Evolutionary conservation across 2,329 filamentous ascomycete genomes (phyloP), one percentile per base, ranked within the genome.

Genomic region (Endoconidiophora laricicola): DNA sequence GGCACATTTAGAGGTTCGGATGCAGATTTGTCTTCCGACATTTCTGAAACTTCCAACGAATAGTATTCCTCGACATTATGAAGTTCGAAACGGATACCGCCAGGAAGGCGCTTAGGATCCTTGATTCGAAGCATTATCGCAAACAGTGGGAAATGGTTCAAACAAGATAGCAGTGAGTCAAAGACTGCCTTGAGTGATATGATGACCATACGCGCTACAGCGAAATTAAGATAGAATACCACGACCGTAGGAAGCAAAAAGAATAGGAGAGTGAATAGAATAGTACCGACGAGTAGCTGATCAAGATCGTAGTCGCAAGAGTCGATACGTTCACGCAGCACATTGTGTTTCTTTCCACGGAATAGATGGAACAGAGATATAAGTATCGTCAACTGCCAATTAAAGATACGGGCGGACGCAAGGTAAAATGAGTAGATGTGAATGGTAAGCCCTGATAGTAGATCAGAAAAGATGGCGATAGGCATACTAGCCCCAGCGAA

Each of bases 351-450:
- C 69, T 95, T 96, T 52, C 91, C 93, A 29, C 90, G 85, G 62
- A 98, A 98, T 7, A 98, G 79, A 62, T 98, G 93, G 65, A 98
- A 98, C n/a, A 98, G 78, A 9, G 90, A 96, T 56, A 90, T 81
- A 56, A 98, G 82, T 55, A 98, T 96, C 3, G 84, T 94, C 54
- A 98, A 79, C 65, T 98, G 91, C 91, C 91, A 98, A 66, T 96
- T 87, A 65, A 90, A 98, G 59, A 98, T 96, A 47, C 91, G 82
- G 2, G 91, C 91, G 6, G 88, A 94, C 14, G 93, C 90, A 52
- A 96, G 81, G 64, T 98, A 98, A 64, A 98, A 98, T 1, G 84
- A 94, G 69, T 96, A 94, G 50, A 98, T 95, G 65, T 98, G 91
- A 36, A 98, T 69, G 1, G 93, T 98, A 53, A 96, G 71, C 44